A percentile compares a stretch with the other conserved stretches of the same genome.
Conservation (phyloP, 805 yeast genomes). For the Spathaspora arborariae region DNA sequence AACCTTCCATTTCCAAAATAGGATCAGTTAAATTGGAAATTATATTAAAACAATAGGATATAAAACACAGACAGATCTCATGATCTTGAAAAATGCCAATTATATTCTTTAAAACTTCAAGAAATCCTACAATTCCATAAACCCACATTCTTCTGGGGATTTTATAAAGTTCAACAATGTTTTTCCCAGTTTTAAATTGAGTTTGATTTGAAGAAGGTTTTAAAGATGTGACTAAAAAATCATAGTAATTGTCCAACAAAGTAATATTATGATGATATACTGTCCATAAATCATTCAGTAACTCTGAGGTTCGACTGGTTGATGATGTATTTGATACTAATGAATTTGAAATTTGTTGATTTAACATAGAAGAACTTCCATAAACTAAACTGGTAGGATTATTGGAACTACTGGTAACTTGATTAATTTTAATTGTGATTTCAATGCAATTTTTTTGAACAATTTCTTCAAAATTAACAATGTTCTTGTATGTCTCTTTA, state of each 20-base stretch:
- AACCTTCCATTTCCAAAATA: constrained; percentile 54
- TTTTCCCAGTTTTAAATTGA: constrained; percentile 68
- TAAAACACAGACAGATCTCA: constrained; percentile 73
- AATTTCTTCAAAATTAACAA: constrained; percentile 62
- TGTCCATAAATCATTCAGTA: constrained; percentile 62
- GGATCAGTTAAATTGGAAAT: constrained; percentile 53
- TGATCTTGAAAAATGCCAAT: constrained; percentile 72
- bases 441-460: constrained; percentile 68
- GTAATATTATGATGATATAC: constrained; percentile 66
- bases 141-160: constrained; percentile 83
- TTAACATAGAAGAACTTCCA: constrained; percentile 11
- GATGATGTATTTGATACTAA: constrained; percentile 12
- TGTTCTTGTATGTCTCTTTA: constrained; percentile 70
- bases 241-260: constrained; percentile 66
- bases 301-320: constrained; percentile 41
- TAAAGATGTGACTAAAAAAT: constrained; percentile 66
- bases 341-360: constrained; percentile 13
- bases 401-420: constrained; percentile 34
- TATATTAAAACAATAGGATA: constrained; percentile 65
- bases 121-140: constrained; percentile 76
- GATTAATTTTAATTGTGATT: constrained; percentile 48
- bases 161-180: constrained; percentile 71
- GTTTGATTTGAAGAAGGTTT: constrained; percentile 51
- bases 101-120: constrained; percentile 73
- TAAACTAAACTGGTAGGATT: constrained; percentile 7